phyloP scores from a whole-genome alignment of 139 green algal species.

The Chlamydomonas sp. region DNA sequence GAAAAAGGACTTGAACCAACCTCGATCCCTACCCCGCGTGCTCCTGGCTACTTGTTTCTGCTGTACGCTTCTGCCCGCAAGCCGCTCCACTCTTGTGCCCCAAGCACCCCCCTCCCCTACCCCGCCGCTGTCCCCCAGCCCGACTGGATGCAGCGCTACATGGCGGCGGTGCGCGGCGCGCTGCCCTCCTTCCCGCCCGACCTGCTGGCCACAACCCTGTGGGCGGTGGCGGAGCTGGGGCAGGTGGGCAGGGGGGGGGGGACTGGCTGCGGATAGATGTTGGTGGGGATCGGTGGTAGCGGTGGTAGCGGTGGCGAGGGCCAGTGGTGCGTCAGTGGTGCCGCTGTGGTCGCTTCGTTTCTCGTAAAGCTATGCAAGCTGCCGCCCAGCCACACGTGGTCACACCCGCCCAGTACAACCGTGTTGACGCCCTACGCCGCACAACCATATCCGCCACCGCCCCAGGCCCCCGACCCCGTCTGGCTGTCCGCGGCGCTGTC shows the following conservation, averaged over 20 bases:
- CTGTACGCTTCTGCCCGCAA: too few species aligned
- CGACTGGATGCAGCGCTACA: slow-evolving; percentile 17
- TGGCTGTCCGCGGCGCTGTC: slow-evolving; percentile 19
- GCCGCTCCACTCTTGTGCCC: neutral
- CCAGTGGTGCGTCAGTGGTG: too few species aligned
- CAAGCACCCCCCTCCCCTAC: neutral
- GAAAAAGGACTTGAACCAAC: too few species aligned
- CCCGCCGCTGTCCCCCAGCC: neutral
- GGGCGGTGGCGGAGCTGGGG: slow-evolving; percentile 32
- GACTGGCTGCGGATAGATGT: too few species aligned
- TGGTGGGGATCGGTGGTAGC: too few species aligned
- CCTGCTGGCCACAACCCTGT: slow-evolving; percentile 24
- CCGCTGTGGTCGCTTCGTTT: neutral
- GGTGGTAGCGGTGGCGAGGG: too few species aligned
- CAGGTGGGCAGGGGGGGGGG: neutral
- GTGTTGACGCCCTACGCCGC: neutral
- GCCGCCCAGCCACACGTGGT: neutral
- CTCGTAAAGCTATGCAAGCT: neutral
- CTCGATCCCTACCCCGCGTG: too few species aligned
- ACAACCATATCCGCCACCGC: neutral
- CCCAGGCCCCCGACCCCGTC: neutral
- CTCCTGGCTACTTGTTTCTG: too few species aligned
- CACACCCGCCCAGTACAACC: too few species aligned
- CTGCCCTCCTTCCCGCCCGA: slow-evolving; percentile 6
- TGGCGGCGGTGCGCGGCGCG: neutral